Conservation (phyloP, 2,329 filamentous ascomycete species). For the Claviceps spartinae region DNA sequence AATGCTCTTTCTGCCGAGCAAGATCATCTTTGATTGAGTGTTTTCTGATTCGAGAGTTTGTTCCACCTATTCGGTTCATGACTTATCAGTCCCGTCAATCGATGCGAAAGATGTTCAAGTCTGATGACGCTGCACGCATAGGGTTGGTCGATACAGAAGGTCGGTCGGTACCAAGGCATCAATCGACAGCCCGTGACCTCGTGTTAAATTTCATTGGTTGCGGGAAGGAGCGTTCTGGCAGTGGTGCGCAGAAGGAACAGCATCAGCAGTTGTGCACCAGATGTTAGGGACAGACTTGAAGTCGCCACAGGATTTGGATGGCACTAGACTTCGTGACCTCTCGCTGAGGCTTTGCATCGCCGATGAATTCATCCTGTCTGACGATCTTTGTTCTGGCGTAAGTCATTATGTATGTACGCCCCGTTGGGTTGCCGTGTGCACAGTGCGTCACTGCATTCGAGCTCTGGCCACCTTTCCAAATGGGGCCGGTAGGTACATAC, state of each 20-base stretch:
- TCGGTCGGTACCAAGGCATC: not conserved
- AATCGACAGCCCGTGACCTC: not conserved
- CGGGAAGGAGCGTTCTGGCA: not conserved
- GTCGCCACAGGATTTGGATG: no score
- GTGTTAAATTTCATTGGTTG: not conserved
- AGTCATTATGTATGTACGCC: not conserved
- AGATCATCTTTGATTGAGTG: conserved; percentile 20
- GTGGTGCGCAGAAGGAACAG: not conserved
- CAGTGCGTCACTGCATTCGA: not conserved
- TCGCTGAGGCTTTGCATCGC: no score
- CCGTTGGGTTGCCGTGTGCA: not conserved
- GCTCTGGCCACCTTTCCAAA: conserved; percentile 5
- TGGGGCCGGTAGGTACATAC: not conserved
- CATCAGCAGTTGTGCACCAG: no score
- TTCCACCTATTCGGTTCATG: conserved; percentile 31
- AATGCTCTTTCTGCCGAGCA: conserved; percentile 24
- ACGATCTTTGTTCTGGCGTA: no score
- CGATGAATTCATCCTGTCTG: no score
- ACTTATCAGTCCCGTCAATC: not conserved
- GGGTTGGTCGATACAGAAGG: not conserved
- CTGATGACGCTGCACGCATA: not conserved
- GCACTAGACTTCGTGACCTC: no score
- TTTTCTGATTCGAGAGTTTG: conserved; percentile 21
- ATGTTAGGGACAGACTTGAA: no score
- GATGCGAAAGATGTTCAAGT: not conserved